Percentiles rank a stretch among this genome's conserved stretches.
These are phyloP conservation scores for Clohesyomyces aquaticus DNA, from an alignment of 495 filamentous ascomycete species.

Conservation along the genomic window DNA sequence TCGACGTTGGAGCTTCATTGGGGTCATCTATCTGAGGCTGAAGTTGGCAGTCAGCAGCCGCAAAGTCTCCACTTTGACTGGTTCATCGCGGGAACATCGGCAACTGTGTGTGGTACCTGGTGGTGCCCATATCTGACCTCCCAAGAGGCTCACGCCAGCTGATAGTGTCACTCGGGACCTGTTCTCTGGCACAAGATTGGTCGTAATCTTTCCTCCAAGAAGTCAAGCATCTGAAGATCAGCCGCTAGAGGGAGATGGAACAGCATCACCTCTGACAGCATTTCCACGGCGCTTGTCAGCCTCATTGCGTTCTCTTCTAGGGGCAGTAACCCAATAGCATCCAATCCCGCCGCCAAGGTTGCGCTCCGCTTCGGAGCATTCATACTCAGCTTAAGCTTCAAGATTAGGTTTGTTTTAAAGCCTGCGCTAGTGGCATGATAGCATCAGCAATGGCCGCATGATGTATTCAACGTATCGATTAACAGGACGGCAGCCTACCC, in stretches of 20 bases:
- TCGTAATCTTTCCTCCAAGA: neutral
- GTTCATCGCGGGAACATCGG: slow-evolving; percentile 4
- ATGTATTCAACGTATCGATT: neutral
- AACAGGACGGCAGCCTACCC: no score
- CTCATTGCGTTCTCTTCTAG: neutral
- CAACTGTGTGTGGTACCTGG: no score
- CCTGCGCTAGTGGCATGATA: neutral
- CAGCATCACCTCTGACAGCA: slow-evolving; percentile 14
- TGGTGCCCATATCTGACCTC: neutral
- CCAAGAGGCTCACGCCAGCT: slow-evolving; percentile 3
- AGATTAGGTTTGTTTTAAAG: neutral
- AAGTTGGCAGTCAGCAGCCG: neutral
- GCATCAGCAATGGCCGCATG: neutral
- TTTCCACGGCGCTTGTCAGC: slow-evolving; percentile 6
- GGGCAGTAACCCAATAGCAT: neutral
- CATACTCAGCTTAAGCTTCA: neutral
- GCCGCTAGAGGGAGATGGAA: slow-evolving; percentile 18
- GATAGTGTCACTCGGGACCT: neutral
- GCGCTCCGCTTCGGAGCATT: neutral
- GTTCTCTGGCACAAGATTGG: slow-evolving; percentile 12
- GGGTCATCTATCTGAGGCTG: neutral
- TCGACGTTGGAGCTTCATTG: neutral
- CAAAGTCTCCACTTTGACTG: neutral
- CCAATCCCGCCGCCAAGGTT: neutral
- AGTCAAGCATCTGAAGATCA: slow-evolving; percentile 25